A percentile compares a stretch with the other conserved stretches of the same genome.
Conservation (phyloP, 768 basidiomycete species). For the Lactarius sanguifluus region DNA sequence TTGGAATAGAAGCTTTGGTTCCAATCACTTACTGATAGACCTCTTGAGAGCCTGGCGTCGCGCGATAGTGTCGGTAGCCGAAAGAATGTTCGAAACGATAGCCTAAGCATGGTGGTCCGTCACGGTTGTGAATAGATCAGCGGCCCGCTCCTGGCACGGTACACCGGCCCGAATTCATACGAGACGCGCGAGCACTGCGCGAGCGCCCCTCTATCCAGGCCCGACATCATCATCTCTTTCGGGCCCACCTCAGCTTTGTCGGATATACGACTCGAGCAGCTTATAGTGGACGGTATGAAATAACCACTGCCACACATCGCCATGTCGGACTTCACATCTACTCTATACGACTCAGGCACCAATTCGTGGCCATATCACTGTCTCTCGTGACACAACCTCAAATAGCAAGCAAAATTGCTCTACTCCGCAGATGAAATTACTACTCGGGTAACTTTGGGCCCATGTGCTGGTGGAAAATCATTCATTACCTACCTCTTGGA, state of each 20-base stretch:
- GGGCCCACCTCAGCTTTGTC: no score
- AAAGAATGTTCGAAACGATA: neutral
- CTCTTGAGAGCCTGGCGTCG: neutral
- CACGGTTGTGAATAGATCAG: neutral
- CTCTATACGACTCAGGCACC: neutral
- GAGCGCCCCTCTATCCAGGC: no score
- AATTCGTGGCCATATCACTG: neutral
- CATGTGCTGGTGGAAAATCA: neutral
- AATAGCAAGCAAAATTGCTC: neutral
- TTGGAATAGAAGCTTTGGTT: neutral
- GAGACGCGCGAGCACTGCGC: no score
- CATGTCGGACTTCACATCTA: neutral
- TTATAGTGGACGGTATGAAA: neutral
- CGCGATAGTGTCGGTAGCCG: neutral
- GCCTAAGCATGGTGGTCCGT: neutral
- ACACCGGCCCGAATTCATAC: neutral
- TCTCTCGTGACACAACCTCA: neutral
- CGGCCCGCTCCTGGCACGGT: neutral
- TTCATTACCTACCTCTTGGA: neutral
- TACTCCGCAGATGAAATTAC: neutral
- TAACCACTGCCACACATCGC: neutral
- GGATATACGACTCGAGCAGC: neutral
- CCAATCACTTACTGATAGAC: slow-evolving; percentile 1
- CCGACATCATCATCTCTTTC: no score
- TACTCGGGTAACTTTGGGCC: neutral